Percentiles rank a stretch among this genome's conserved stretches.
Conservation (phyloP, 2,329 filamentous ascomycete species). For the Aspergillus fijiensis region DNA sequence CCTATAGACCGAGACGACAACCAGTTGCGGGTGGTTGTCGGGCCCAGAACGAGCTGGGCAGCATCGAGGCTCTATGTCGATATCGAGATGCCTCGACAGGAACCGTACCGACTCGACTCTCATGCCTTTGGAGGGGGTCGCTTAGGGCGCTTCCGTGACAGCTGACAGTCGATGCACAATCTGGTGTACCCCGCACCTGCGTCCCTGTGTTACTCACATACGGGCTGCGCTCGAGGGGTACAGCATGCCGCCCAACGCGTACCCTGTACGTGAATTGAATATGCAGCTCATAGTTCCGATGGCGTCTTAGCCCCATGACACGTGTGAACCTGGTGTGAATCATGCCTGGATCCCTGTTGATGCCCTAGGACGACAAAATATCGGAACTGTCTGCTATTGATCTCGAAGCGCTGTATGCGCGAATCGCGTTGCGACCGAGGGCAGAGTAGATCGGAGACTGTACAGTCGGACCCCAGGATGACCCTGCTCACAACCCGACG, state of each 20-base stretch:
- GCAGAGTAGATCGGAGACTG: neutral
- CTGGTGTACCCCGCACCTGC: constrained; percentile 5
- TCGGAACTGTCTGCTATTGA: neutral
- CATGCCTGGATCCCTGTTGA: neutral
- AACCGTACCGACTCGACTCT: neutral
- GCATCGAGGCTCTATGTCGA: neutral
- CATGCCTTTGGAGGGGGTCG: neutral
- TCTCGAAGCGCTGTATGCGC: neutral
- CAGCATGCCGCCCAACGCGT: neutral
- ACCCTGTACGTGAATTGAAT: neutral
- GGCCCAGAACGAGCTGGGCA: neutral
- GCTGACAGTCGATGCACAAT: neutral
- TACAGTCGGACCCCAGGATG: neutral
- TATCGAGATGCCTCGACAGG: neutral
- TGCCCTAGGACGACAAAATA: neutral
- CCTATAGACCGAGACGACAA: neutral
- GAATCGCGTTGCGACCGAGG: neutral
- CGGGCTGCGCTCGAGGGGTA: neutral
- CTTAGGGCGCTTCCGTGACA: constrained; percentile 1
- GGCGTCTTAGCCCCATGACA: constrained; percentile 1
- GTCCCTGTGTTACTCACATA: neutral
- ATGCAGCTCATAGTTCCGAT: neutral
- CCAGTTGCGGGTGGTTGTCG: neutral
- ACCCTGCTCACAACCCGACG: neutral
- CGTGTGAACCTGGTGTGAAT: neutral